phyloP scores from a whole-genome alignment of 768 basidiomycete species.

The Lentinula guzmanii region DNA sequence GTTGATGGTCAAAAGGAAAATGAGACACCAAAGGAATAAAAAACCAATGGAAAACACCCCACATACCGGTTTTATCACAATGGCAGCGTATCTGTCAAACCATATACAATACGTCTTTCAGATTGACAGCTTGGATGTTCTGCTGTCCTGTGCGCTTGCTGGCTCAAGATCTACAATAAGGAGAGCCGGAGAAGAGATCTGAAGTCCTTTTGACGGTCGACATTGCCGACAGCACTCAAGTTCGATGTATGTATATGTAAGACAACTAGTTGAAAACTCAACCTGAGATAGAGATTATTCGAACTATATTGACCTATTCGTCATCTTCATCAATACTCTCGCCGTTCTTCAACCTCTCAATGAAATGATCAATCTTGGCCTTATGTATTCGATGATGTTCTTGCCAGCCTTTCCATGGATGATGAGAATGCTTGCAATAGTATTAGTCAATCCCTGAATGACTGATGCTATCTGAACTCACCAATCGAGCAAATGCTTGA shows the following conservation, averaged over 20 bases:
- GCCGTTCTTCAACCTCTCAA: constrained; percentile 53
- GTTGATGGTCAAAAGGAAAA: too few species aligned
- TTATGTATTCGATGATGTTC: constrained; percentile 89
- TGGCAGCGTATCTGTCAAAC: too few species aligned
- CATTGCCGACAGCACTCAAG: too few species aligned
- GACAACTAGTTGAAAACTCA: neutral
- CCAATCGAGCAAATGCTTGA: constrained; percentile 69
- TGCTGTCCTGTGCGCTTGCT: too few species aligned
- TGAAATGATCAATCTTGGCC: constrained; percentile 77
- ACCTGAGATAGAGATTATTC: neutral
- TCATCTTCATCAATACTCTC: constrained; percentile 35
- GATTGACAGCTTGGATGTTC: too few species aligned
- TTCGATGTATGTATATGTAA: neutral
- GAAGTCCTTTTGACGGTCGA: too few species aligned
- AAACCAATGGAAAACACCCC: too few species aligned
- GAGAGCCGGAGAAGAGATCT: neutral
- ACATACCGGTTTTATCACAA: too few species aligned
- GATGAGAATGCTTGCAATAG: constrained; percentile 63
- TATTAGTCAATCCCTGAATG: neutral
- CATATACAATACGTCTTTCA: too few species aligned
- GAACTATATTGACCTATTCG: neutral
- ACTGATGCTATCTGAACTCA: constrained; percentile 23
- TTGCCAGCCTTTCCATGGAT: constrained; percentile 95
- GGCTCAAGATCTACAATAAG: neutral
- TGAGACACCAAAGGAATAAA: too few species aligned